Evolutionary conservation across 208 protist species (phyloP).

Genomic region (Crithidia fasciculata): DNA sequence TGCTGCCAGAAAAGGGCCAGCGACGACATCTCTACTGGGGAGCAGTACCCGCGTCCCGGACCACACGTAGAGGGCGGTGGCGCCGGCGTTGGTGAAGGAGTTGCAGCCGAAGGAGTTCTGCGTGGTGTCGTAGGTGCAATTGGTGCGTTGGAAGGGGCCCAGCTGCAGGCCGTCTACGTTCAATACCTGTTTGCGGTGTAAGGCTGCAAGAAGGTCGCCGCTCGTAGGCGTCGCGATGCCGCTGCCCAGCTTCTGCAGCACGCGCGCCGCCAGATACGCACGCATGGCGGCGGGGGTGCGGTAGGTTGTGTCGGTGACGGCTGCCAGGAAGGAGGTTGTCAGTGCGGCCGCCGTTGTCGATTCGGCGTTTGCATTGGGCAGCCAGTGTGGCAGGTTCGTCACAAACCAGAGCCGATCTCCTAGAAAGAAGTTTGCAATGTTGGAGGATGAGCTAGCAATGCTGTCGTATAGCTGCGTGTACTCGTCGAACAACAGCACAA

Average conservation of each 20-base stretch:
- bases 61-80: slow-evolving; percentile 10
- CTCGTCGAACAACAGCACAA: slow-evolving; percentile 19
- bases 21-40: background rate
- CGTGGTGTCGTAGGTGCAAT: background rate
- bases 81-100: slow-evolving; percentile 16
- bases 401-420: background rate
- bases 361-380: background rate
- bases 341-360: background rate
- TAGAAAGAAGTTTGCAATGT: background rate
- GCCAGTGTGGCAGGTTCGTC: slow-evolving; percentile 29
- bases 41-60: background rate
- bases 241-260: slow-evolving; percentile 17
- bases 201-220: background rate
- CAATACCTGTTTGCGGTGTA: slow-evolving; percentile 9
- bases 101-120: background rate
- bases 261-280: slow-evolving; percentile 23
- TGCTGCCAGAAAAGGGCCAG: slow-evolving; percentile 5
- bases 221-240: background rate
- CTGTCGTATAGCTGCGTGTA: slow-evolving; percentile 7
- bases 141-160: slow-evolving; percentile 16
- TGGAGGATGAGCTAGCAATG: background rate
- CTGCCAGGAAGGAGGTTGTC: background rate
- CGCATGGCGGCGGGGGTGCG: slow-evolving; percentile 17
- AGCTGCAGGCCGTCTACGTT: slow-evolving; percentile 17
- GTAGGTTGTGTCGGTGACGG: background rate